These are phyloP conservation scores for Eucalyptus microcorys DNA, from an alignment of 345 rosid species.

Conservation along the genomic window DNA sequence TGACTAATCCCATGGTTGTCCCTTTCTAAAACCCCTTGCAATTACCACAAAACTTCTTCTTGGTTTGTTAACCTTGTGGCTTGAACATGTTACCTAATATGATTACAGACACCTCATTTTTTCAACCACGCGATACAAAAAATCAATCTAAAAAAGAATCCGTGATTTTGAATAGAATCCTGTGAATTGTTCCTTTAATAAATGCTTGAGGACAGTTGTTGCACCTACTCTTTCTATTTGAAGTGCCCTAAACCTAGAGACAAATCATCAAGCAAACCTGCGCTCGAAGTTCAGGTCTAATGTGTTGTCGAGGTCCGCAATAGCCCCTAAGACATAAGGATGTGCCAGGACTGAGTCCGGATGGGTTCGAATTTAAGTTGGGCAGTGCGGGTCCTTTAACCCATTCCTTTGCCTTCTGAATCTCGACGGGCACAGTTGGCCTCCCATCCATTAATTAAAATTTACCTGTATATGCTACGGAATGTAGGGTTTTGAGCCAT, in stretches of 20 bases:
- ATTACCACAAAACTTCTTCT: background rate
- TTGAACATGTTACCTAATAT: background rate
- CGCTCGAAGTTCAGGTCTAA: background rate
- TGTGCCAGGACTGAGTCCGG: background rate
- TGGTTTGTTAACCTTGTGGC: background rate
- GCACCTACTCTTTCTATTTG: too few species aligned
- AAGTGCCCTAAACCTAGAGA: background rate
- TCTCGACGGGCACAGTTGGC: background rate
- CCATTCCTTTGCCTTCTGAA: background rate
- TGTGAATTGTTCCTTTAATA: too few species aligned
- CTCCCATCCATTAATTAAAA: background rate
- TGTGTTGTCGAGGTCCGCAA: background rate
- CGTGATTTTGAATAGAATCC: background rate
- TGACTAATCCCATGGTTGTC: background rate
- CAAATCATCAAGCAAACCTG: background rate
- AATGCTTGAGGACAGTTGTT: background rate
- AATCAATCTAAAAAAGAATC: background rate
- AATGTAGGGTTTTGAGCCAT: background rate
- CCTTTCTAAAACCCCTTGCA: background rate
- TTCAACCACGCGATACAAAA: background rate
- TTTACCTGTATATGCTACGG: background rate
- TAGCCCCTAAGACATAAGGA: background rate
- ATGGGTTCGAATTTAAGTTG: background rate
- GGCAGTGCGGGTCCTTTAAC: background rate
- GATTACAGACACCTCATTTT: background rate